phyloP scores from a whole-genome alignment of 2,329 filamentous ascomycete species.

The Hymenoscyphus linearis region DNA sequence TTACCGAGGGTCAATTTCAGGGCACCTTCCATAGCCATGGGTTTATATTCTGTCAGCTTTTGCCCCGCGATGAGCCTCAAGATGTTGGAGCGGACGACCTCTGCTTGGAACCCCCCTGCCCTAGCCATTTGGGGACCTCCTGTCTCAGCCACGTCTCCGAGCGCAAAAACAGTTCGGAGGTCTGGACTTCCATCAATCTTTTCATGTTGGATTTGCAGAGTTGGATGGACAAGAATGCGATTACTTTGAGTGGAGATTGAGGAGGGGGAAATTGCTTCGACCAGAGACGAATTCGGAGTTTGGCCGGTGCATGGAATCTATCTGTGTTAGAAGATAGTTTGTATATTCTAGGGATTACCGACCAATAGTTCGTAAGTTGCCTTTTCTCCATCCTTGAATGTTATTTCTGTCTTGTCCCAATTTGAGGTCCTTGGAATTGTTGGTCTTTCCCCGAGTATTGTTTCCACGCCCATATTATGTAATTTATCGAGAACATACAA shows the following conservation, averaged over 20 bases:
- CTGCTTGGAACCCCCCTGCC: conserved; percentile 40
- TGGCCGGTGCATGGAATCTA: conserved; percentile 45
- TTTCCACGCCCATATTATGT: conserved; percentile 34
- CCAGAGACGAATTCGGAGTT: conserved; percentile 38
- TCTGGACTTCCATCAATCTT: not conserved
- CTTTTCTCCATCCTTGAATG: conserved; percentile 30
- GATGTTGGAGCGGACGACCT: conserved; percentile 42
- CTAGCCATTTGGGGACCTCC: conserved; percentile 38
- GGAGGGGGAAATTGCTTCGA: conserved; percentile 30
- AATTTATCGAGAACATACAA: conserved; percentile 33
- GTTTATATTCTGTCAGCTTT: conserved; percentile 27
- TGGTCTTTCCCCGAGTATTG: conserved; percentile 36
- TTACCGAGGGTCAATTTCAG: conserved; percentile 38
- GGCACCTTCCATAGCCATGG: conserved; percentile 32
- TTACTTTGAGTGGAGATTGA: conserved; percentile 31
- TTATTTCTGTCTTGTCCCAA: conserved; percentile 21
- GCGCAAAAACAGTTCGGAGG: conserved; percentile 41
- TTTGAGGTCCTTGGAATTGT: conserved; percentile 10
- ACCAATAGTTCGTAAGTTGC: conserved; percentile 39
- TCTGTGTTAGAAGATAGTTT: not conserved
- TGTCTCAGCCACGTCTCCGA: conserved; percentile 48
- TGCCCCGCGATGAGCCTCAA: conserved; percentile 35
- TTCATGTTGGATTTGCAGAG: conserved; percentile 36
- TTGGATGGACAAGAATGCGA: conserved; percentile 37
- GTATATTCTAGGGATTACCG: conserved; percentile 10